Evolutionary conservation across 2,329 filamentous ascomycete genomes (phyloP).

Genomic region (Rhynchosporium graminicola): DNA sequence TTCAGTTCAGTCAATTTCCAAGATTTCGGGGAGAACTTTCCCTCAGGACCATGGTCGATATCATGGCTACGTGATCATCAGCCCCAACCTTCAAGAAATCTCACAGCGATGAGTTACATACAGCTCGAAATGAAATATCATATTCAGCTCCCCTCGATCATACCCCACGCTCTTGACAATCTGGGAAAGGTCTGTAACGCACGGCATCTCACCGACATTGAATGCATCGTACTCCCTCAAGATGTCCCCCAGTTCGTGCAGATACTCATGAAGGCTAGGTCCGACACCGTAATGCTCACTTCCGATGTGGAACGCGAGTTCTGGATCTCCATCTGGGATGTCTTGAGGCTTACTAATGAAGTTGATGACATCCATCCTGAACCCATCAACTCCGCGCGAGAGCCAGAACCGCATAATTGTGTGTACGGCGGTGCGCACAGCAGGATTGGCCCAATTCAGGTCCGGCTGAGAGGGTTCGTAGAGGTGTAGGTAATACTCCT

Average conservation of each 20-base stretch:
- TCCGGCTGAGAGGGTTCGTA: constrained; percentile 78
- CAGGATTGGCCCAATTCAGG: constrained; percentile 77
- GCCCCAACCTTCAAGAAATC: constrained; percentile 52
- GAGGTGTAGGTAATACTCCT: constrained; percentile 76
- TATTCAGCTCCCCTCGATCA: constrained; percentile 60
- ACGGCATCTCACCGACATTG: constrained; percentile 69
- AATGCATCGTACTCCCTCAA: constrained; percentile 62
- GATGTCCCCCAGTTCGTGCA: constrained; percentile 64
- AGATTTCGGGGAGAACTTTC: no score
- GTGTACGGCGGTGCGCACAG: constrained; percentile 69
- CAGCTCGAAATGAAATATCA: constrained; percentile 70
- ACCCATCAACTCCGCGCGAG: constrained; percentile 69
- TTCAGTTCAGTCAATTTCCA: constrained; percentile 53
- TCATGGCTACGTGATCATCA: constrained; percentile 24
- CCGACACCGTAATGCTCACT: constrained; percentile 58
- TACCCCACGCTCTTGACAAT: constrained; percentile 62
- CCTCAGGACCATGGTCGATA: no score
- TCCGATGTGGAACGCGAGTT: constrained; percentile 52
- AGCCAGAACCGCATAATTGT: constrained; percentile 79
- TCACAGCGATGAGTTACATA: constrained; percentile 61
- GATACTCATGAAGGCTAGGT: constrained; percentile 67
- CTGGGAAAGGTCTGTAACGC: constrained; percentile 57
- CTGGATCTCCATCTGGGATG: constrained; percentile 58
- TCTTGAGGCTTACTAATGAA: constrained; percentile 65
- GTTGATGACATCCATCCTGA: constrained; percentile 74